Conservation (phyloP, 2,329 filamentous ascomycete genomes). For the Blastomyces gilchristii region DNA sequence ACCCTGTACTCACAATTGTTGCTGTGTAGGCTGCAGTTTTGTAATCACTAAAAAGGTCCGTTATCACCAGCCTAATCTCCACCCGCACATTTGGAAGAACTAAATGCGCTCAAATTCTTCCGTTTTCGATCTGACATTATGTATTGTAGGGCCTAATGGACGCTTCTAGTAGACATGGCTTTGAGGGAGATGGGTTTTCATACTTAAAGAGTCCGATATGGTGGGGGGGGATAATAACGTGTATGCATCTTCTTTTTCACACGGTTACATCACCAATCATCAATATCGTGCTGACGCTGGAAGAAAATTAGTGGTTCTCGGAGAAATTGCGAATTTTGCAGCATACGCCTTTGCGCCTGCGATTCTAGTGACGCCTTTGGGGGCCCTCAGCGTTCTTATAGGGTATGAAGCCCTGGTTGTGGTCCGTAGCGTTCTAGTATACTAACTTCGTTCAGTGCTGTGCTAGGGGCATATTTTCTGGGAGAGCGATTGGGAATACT, state of each 20-base stretch:
- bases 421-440: background rate
- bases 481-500: constrained; percentile 81
- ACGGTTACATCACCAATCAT: background rate
- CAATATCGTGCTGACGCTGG: constrained; percentile 8
- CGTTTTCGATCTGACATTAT: background rate
- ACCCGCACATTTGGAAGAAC: background rate
- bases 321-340: constrained; percentile 94
- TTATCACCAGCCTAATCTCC: constrained; percentile 9
- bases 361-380: constrained; percentile 93
- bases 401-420: constrained; percentile 40
- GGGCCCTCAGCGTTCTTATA: constrained; percentile 87
- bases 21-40: constrained; percentile 69
- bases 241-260: constrained; percentile 42
- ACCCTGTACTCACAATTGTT: constrained; percentile 2
- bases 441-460: constrained; percentile 48
- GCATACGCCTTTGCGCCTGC: constrained; percentile 97
- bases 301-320: constrained; percentile 61
- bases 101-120: background rate
- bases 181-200: constrained; percentile 90
- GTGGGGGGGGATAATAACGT: constrained; percentile 89
- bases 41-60: constrained; percentile 96
- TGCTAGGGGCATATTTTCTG: constrained; percentile 89
- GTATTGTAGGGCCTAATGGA: constrained; percentile 68
- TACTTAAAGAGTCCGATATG: constrained; percentile 92
- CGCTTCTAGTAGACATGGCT: constrained; percentile 82